Base-by-base conservation (phyloP, 2,329 filamentous ascomycete species). In the Botryotinia convoluta region DNA sequence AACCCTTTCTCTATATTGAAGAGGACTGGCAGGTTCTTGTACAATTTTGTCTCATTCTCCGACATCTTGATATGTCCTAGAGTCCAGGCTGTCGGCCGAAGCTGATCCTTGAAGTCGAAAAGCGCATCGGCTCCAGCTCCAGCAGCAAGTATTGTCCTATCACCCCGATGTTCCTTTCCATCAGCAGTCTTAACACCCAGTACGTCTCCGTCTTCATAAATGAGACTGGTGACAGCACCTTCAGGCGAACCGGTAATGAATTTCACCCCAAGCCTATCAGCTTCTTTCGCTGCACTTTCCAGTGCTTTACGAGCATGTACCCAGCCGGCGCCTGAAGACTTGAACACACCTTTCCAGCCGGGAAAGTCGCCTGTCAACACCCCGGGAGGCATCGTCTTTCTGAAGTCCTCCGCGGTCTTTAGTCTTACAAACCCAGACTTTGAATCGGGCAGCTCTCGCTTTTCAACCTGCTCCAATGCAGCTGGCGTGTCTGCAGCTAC, bases 21-120 rank as follows among this genome's bases (percentile, higher is more conserved):
- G 72, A 81, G 82, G 70, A 88, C 85, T 0, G 86, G 87, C 0
- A 88, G 78, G 35, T 85, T 79, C 65, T 81, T 84, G 75, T 86
- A 88, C 2, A 81, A 71, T 65, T 82, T 77, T 12, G 81, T 81
- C 77, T 88, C 87, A 12, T 84, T 81, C 0, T 79, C 76, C 0
- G 82, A 84, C 80, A 88, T 84, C 32, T 82, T 80, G 45, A 88
- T 84, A 75, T 88, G 86, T 10, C 83, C 84, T 2, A 88, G 78
- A 32, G 86, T 88, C 85, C 86, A 87, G 1, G 86, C 86, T 6
- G 85, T 88, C 3, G 86, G 85, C n/a, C 85, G 82, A 14, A 88
- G 79, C 76, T 89, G 86, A 48, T 84, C 81, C 77, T 87, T 82
- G 74, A 87, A 84, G 74, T 88, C 85, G 1, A 88, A 78, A 0